Percentiles rank a stretch among this genome's conserved stretches.
Conservation (phyloP, 2,329 filamentous ascomycete species). For the Neopestalotiopsis sp. region DNA sequence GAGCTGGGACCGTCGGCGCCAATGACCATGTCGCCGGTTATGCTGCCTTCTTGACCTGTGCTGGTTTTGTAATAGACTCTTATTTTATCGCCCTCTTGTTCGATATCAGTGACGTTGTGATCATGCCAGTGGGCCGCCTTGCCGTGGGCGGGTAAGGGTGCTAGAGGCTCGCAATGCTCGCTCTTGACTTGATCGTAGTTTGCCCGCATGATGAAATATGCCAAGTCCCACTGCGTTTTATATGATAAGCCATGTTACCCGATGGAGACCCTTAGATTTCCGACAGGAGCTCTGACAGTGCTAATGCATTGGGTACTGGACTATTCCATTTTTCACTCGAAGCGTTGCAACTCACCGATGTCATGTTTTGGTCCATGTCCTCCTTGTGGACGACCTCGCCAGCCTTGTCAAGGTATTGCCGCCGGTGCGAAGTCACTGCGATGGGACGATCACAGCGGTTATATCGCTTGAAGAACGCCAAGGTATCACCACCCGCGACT, state of each 20-base stretch:
- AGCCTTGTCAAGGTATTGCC: constrained; percentile 39
- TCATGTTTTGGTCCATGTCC: constrained; percentile 48
- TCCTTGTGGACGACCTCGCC: constrained; percentile 38
- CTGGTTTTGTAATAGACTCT: constrained; percentile 39
- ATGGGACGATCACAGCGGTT: constrained; percentile 41
- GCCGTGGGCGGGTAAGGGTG: constrained; percentile 30
- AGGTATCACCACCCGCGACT: constrained; percentile 48
- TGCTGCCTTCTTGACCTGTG: constrained; percentile 35
- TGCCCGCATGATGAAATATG: constrained; percentile 49
- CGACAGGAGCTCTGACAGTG: neutral
- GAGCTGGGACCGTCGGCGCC: constrained; percentile 49
- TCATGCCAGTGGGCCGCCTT: constrained; percentile 38
- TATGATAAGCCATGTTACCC: neutral
- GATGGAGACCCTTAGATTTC: neutral
- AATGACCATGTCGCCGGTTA: constrained; percentile 43
- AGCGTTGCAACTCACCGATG: constrained; percentile 31
- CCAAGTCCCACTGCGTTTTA: constrained; percentile 43
- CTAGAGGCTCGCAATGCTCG: constrained; percentile 36
- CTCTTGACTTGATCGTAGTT: constrained; percentile 45
- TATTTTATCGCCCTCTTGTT: constrained; percentile 30
- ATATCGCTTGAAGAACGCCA: constrained; percentile 46
- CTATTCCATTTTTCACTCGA: too few species aligned
- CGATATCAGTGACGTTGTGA: constrained; percentile 36
- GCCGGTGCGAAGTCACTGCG: constrained; percentile 33
- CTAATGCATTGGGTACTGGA: neutral